phyloP scores from a whole-genome alignment of 495 filamentous ascomycete genomes.

The Penicillium soppii region DNA sequence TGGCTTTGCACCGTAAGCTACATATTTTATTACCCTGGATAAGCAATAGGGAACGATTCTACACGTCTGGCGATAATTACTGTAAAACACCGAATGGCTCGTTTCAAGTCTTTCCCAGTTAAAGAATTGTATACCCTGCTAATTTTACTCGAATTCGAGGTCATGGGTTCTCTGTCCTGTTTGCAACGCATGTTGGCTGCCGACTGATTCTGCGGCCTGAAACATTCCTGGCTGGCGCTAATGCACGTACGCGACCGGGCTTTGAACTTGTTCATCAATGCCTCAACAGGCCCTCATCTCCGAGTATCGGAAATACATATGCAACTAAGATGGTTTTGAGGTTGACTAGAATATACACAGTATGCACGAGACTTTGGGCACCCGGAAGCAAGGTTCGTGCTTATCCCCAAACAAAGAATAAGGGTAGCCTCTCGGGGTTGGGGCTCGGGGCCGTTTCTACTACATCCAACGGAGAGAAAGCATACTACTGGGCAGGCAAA shows the following conservation, averaged over 20 bases:
- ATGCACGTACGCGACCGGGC: constrained; percentile 11
- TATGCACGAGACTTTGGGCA: not conserved
- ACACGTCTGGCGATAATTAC: constrained; percentile 2
- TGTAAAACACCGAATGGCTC: constrained; percentile 6
- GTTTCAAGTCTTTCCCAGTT: not conserved
- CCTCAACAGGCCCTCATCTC: not conserved
- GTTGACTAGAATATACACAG: not conserved
- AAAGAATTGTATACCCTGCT: not conserved
- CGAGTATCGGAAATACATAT: constrained; percentile 2
- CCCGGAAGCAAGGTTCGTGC: not conserved
- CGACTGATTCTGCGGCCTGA: constrained; percentile 12
- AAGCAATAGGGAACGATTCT: too few relatives aligned
- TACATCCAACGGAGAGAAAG: too few relatives aligned
- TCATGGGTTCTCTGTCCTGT: constrained; percentile 17
- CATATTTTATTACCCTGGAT: too few relatives aligned
- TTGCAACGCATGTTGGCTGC: constrained; percentile 1
- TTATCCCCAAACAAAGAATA: not conserved
- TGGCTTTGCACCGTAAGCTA: too few relatives aligned
- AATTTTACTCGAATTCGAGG: constrained; percentile 8
- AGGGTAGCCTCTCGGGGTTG: not conserved
- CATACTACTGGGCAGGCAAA: too few relatives aligned
- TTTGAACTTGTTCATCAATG: not conserved
- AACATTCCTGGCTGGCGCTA: constrained; percentile 17
- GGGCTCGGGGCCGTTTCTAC: not conserved
- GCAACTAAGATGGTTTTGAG: not conserved